Conservation (phyloP, 2,329 filamentous ascomycete species). For the Colletotrichum sublineola region DNA sequence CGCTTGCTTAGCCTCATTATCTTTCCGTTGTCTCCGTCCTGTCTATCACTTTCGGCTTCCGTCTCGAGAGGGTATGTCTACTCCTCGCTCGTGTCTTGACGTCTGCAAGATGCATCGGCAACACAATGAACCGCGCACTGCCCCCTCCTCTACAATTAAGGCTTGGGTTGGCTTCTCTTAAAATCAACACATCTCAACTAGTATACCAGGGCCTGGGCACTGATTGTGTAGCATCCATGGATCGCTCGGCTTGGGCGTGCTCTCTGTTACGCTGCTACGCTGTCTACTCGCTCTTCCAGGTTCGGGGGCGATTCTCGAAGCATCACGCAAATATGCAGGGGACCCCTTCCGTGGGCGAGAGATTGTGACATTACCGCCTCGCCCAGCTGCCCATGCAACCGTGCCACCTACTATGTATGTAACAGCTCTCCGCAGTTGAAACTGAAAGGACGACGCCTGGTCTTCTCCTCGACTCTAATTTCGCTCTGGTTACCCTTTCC, state of each 20-base stretch:
- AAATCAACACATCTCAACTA: neutral
- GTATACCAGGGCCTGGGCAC: too few relatives aligned
- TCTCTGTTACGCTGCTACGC: slow-evolving; percentile 6
- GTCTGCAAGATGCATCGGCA: slow-evolving; percentile 24
- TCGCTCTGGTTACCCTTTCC: neutral
- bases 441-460: neutral
- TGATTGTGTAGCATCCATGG: slow-evolving; percentile 9
- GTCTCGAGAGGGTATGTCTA: slow-evolving; percentile 18
- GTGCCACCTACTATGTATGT: neutral
- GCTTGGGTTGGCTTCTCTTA: slow-evolving; percentile 1
- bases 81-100: slow-evolving; percentile 18
- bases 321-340: slow-evolving; percentile 33
- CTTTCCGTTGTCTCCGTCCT: slow-evolving; percentile 11
- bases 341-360: slow-evolving; percentile 21
- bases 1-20: slow-evolving; percentile 19
- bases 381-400: slow-evolving; percentile 11
- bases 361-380: slow-evolving; percentile 36
- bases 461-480: slow-evolving; percentile 25
- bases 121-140: slow-evolving; percentile 5
- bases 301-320: slow-evolving; percentile 23
- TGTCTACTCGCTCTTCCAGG: slow-evolving; percentile 8
- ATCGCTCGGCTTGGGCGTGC: neutral
- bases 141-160: slow-evolving; percentile 6
- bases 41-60: neutral
- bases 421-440: slow-evolving; percentile 1